Evolutionary conservation across 2,329 filamentous ascomycete species (phyloP), one percentile per base, ranked within the genome.

Genomic region (Spiromastix sp.): DNA sequence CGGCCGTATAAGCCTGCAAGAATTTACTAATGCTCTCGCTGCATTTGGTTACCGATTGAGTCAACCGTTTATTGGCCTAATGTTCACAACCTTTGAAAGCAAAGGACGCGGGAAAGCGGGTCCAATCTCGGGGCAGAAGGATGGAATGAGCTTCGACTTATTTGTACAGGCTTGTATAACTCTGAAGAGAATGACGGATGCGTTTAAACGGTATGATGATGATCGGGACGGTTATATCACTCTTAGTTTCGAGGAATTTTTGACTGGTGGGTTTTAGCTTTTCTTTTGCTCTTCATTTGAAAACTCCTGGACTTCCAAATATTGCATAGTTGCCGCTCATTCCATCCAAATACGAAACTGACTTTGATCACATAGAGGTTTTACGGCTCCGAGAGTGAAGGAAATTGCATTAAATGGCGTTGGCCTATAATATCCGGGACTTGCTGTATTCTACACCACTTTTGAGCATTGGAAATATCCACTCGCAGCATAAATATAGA

Each of bases 141-240:
- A 76, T 53, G 79, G 79, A 24, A 85, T 86, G 74, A 84, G 80
- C 62, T 98, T 98, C 54, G 91, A 98, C 64, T 63, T 98, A 34
- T 98, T 98, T 53, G 91, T 98, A 42, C 91, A 98, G 69, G 85
- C 85, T 34, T 96, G 91, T 60, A 96, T 98, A 55, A 86, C 79
- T 49, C 69, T 98, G 51, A 95, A 96, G 73, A 75, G 91, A 49
- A 96, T 98, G 89, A 98, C 91, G 41, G 91, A 98, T 60, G 86
- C 94, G 18, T 98, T 98, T 60, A 98, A 98, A 71, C 89, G 87
- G 63, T 98, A 96, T 59, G 91, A 98, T 49, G 84, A 93, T 51
- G 91, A 98, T 60, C 76, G 91, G 27, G 91, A 96, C 61, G 91
- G 91, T 2, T 96, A 87, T 57, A 84, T 87, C 48, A 87, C 81